phyloP scores from a whole-genome alignment of 768 basidiomycete species.

The Lyophyllum shimeji region DNA sequence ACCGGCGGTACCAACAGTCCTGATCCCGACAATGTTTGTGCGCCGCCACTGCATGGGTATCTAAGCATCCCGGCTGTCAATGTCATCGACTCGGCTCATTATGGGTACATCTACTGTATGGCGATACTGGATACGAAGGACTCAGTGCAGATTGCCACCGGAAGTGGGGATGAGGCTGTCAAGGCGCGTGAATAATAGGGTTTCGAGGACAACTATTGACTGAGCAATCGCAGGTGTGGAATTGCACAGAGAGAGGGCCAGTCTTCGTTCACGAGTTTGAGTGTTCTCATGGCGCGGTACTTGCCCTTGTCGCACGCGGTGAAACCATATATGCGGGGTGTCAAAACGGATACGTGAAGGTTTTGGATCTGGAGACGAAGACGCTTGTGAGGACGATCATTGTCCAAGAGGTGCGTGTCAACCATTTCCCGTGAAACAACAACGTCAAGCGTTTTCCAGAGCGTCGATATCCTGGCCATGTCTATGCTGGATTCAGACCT shows the following conservation, averaged over 20 bases:
- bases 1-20: slow-evolving; percentile 28
- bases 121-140: slow-evolving; percentile 30
- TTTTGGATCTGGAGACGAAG: slow-evolving; percentile 88
- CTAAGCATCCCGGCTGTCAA: slow-evolving; percentile 65
- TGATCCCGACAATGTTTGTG: slow-evolving; percentile 28
- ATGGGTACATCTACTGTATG: slow-evolving; percentile 92
- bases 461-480: slow-evolving; percentile 80
- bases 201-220: neutral
- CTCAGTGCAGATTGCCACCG: slow-evolving; percentile 64
- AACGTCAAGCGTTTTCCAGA: slow-evolving; percentile 34
- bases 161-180: slow-evolving; percentile 88
- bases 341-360: slow-evolving; percentile 90
- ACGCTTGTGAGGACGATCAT: slow-evolving; percentile 86
- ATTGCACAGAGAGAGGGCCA: slow-evolving; percentile 46
- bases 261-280: slow-evolving; percentile 63
- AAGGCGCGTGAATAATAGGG: slow-evolving; percentile 48
- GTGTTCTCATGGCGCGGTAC: slow-evolving; percentile 75
- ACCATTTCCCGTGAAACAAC: neutral
- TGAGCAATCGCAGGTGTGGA: slow-evolving; percentile 62
- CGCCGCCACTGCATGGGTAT: slow-evolving; percentile 33
- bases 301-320: slow-evolving; percentile 72
- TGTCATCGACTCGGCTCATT: slow-evolving; percentile 88
- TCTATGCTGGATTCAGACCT: slow-evolving; percentile 66
- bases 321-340: slow-evolving; percentile 91
- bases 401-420: slow-evolving; percentile 65